Evolutionary conservation across 495 filamentous ascomycete species (phyloP), one percentile per base, ranked within the genome.

Genomic region (Xylaria grammica): DNA sequence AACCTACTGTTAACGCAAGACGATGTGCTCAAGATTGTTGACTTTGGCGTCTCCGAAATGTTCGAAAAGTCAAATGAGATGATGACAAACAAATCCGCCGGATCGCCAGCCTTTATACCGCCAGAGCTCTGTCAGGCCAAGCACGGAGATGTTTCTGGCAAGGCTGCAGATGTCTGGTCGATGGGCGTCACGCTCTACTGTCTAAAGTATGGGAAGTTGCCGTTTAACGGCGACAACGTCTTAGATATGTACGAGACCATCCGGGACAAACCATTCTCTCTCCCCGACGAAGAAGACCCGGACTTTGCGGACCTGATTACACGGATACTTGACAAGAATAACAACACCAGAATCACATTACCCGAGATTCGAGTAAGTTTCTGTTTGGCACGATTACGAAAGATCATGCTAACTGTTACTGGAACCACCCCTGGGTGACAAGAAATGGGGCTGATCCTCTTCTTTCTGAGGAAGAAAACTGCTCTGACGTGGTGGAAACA

Each of bases 31-130:
- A 99, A 98, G 76, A 90, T 99, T 62, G 94, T 97, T 46, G 95
- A 99, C 78, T 99, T 99, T 81, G 95, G 95, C 15, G 95, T 99
- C 11, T 97, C 94, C 4, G 94, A 99, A 74, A 97, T 98, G 87
- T 99, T 99, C 67, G 91, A 94, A 67, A 97, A 96, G 77, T 74
- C 89, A 22, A 89, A 86, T 3, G 85, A 92, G 46, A 98, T 99
- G 96, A 86, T 86, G 75, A 98, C 94, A 2, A 90, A 90, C 22
- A 99, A 97, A 74, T 93, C 93, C 8, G 95, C 94, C 26, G 95
- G 95, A 11, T 97, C 94, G 8, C 95, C 95, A 3, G 96, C 95
- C 9, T 99, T 99, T 73, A 83, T 98, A 38, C 93, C 95, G 0
- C 95, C 95, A 2, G 95, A 99, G 76, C 75, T 99, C 26, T 99